Percentiles rank a stretch among this genome's conserved stretches.
Evolutionary conservation across 2,329 filamentous ascomycete genomes (phyloP).

Genomic region (Hansfordia pulvinata): DNA sequence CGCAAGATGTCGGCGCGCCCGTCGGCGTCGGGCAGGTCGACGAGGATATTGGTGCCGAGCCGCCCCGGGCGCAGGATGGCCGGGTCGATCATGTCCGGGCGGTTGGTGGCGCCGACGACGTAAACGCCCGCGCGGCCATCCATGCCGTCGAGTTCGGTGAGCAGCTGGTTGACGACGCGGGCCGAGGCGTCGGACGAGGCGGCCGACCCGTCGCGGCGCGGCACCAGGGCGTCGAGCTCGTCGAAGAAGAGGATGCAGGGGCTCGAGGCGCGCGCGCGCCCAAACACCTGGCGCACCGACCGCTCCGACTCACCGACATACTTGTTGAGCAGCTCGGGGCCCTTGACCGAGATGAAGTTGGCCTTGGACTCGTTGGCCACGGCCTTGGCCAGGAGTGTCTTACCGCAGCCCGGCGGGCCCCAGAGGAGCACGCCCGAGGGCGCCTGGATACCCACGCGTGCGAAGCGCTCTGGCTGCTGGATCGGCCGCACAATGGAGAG

Average conservation of each 20-base stretch:
- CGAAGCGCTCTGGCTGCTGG: slow-evolving; percentile 64
- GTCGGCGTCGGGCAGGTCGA: slow-evolving; percentile 66
- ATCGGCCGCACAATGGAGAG: slow-evolving; percentile 86
- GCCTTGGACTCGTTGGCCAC: slow-evolving; percentile 91
- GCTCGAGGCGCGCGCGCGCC: slow-evolving; percentile 69
- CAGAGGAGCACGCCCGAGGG: slow-evolving; percentile 86
- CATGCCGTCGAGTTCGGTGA: slow-evolving; percentile 87
- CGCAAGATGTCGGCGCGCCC: slow-evolving; percentile 79
- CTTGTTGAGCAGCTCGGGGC: slow-evolving; percentile 91
- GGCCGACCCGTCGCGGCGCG: slow-evolving; percentile 63
- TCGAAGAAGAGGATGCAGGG: slow-evolving; percentile 98
- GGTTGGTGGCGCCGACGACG: slow-evolving; percentile 87
- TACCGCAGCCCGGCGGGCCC: slow-evolving; percentile 93
- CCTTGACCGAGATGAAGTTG: slow-evolving; percentile 97
- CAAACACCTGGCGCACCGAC: slow-evolving; percentile 83
- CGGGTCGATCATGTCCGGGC: slow-evolving; percentile 91
- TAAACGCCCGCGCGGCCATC: slow-evolving; percentile 74
- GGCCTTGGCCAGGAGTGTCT: slow-evolving; percentile 90
- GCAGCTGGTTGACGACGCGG: slow-evolving; percentile 84
- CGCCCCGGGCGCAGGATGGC: slow-evolving; percentile 89
- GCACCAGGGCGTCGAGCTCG: slow-evolving; percentile 86
- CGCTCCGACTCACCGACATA: slow-evolving; percentile 95
- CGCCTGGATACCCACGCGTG: slow-evolving; percentile 61
- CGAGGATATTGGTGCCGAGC: slow-evolving; percentile 76
- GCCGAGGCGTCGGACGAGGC: slow-evolving; percentile 74